These are phyloP conservation scores for Umbelopsis sp. DNA, from an alignment of 371 early-diverging fungal species.

Conservation along the genomic window DNA sequence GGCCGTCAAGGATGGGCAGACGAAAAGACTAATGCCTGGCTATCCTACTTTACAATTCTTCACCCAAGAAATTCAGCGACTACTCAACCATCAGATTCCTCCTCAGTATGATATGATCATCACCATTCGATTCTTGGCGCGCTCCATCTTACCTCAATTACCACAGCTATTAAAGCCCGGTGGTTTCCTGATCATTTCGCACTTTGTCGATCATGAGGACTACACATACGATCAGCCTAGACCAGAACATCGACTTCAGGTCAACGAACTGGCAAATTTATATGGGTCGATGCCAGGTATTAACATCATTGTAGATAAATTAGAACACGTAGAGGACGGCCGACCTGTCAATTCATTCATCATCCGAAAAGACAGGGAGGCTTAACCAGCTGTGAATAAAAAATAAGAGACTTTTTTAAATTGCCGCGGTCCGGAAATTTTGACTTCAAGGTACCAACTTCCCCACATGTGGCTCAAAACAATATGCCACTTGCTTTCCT, in stretches of 20 bases:
- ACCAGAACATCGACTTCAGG: conserved; percentile 34
- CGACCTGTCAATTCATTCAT: conserved; percentile 51
- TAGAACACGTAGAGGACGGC: conserved; percentile 51
- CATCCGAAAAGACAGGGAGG: conserved; percentile 19
- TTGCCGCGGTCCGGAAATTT: neutral
- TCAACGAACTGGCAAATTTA: conserved; percentile 33
- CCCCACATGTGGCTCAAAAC: too few species aligned
- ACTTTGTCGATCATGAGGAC: conserved; percentile 44
- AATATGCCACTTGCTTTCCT: too few species aligned
- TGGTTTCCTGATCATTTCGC: conserved; percentile 46
- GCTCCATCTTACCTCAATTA: conserved; percentile 33
- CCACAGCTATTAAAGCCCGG: conserved; percentile 34
- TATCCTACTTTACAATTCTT: conserved; percentile 23
- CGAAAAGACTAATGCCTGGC: conserved; percentile 20
- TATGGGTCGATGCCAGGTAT: conserved; percentile 29
- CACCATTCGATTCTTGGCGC: conserved; percentile 44
- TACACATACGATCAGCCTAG: conserved; percentile 40
- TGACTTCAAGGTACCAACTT: too few species aligned
- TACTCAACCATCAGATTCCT: neutral
- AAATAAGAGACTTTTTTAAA: neutral
- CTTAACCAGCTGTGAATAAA: neutral
- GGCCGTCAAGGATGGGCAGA: neutral
- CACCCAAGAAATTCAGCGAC: neutral
- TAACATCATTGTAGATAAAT: conserved; percentile 36
- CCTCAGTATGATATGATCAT: conserved; percentile 41